Evolutionary conservation across 164 flowering plant genomes (phyloP), one percentile per base, ranked within the genome.

Genomic region (Dillenia turbinata): DNA sequence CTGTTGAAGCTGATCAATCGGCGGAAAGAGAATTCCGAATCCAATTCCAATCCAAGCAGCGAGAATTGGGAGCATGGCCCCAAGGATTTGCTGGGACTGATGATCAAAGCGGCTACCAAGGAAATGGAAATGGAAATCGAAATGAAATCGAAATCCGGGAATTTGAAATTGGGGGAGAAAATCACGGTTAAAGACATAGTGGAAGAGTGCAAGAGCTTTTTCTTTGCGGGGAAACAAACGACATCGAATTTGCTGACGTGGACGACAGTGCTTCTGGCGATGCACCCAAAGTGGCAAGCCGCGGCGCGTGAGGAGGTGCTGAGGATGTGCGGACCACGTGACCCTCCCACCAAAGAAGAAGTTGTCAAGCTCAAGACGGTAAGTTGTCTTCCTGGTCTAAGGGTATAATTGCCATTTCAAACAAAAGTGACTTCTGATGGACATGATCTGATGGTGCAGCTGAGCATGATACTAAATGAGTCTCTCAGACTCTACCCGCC

Each of bases 161-260:
- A 0, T 6, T 33, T 33, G 40, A 33, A 5, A 33, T 33, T 5
- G 40, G 40, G 40, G 40, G 40, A 33, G 16, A 64, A 59, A 8
- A 72, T 91, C 46, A 85, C 89, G 0, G 78, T 76, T 6, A 48
- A 80, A 17, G 99, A 94, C 83, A 92, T 91, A 2, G 85, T 88
- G 0, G 97, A 91, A 67, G 99, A 94, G 75, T 94, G 99, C 83
- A 94, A 94, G 80, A 84, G 81, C 59, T 91, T 94, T 69, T 89
- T 91, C 84, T 94, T 94, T 44, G 99, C 99, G 53, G 96, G 99
- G 24, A 88, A 94, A 64, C 94, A 89, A 66, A 89, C 99, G 46
- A 91, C 96, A 45, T 81, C 99, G 50, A 91, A 86, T 66, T 61
- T 94, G 88, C 85, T 94, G 82, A 94, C 99, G 70, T 94, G 99